phyloP scores from a whole-genome alignment of 305 asterid species.

The Andrographis paniculata region DNA sequence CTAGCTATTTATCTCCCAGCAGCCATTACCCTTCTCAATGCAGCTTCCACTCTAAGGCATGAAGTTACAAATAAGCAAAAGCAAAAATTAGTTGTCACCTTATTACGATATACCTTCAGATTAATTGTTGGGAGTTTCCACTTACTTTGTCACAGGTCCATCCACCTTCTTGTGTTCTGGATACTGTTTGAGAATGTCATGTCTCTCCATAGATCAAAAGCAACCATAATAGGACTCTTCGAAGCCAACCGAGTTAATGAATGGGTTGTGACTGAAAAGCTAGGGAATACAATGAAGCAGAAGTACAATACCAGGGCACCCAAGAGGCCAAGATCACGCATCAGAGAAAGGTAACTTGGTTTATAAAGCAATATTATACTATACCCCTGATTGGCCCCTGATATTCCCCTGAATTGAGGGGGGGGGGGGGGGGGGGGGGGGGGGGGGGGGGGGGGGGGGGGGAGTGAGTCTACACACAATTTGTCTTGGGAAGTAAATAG shows the following conservation, averaged over 20 bases:
- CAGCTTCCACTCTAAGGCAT: conserved; percentile 59
- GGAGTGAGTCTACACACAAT: too few species aligned
- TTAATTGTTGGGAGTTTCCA: background rate
- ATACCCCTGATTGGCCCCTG: background rate
- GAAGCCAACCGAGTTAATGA: conserved; percentile 70
- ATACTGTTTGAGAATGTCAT: conserved; percentile 73
- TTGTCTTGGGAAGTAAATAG: too few species aligned
- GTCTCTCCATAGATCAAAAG: conserved; percentile 83
- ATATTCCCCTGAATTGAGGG: background rate
- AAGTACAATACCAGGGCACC: conserved; percentile 22
- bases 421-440: too few species aligned
- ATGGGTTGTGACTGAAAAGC: conserved; percentile 67
- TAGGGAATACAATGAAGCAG: conserved; percentile 57
- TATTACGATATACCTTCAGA: background rate
- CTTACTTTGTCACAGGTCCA: conserved; percentile 28
- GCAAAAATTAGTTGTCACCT: too few species aligned
- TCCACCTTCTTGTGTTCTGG: conserved; percentile 75
- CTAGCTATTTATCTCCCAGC: conserved; percentile 78
- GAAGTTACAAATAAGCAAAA: conserved; percentile 15
- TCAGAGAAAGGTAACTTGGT: conserved; percentile 45
- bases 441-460: too few species aligned
- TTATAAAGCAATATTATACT: background rate
- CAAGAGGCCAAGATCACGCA: conserved; percentile 27
- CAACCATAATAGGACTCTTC: conserved; percentile 72
- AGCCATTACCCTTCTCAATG: conserved; percentile 53